Evolutionary conservation across 345 rosid species (phyloP), one percentile per base, ranked within the genome.

Genomic region (Salix caprea): DNA sequence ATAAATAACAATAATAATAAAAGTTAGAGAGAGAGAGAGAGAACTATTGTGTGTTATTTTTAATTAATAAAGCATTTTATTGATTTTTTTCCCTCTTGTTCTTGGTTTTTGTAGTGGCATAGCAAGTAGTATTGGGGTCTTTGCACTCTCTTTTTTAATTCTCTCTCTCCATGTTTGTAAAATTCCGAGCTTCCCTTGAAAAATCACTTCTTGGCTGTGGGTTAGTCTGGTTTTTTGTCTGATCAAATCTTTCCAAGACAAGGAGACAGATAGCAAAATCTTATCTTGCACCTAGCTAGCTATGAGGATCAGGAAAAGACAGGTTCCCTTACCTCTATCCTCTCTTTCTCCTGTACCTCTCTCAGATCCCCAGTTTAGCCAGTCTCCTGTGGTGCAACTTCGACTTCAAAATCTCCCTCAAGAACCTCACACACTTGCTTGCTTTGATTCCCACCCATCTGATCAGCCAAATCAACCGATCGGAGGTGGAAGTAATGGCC

Each of bases 301-400:
- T 77, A 96, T 96, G 99, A 96, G 99, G 89, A 96, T 96, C 92
- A 89, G 99, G 75, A 92, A 93, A 76, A 88, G 98, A 79, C 87
- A 85, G 82, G 89, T 79, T 21, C 96, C 91, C 40, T 86, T 91
- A 28, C 91, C 99, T 44, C 87, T 93, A 24, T 89, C 97, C 4
- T 88, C 94, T 64, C 88, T 91, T 12, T 89, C 92, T 37, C 98
- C 97, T 37, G 83, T 90, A 9, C 93, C 93, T 71, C 81, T 91
- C 67, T 87, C 96, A 90, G 97, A 92, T 93, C 96, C 90, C 92
- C 84, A 83, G 85, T 83, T 71, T 40, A 77, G 74, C 87, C 77
- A 78, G 32, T 69, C 86, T 68, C 89, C 91, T 75, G 76, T 82
- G 86, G 88, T 87, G 92, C 90, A 86, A 86, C 84, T 87, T 61